Base-by-base conservation (phyloP, 208 protist species). In the Crithidia brevicula region DNA sequence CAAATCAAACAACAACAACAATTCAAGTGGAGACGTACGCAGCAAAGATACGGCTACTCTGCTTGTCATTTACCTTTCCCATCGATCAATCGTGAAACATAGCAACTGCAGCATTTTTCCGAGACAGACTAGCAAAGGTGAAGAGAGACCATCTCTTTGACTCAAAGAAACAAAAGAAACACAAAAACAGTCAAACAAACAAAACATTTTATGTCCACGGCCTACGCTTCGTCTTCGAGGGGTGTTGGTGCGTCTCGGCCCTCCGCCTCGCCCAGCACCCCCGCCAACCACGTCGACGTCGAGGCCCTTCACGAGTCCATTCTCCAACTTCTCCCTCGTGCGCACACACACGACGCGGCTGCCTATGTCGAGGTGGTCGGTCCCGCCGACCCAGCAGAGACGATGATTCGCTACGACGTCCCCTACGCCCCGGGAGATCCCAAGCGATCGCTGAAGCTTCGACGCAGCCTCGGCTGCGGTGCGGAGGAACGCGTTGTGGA, bases 381-480 rank as follows among this genome's bases (percentile, higher is more conserved):
- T 23, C 88, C 91, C 27, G 76, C 83, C 2, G 65, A 91, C 49
- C 68, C 82, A 5, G 47, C 75, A 11, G 46, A 72, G 11, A 85
- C 85, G 16, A 76, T 96, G 16, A 92, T 96, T 27, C 76, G 83
- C 25, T 96, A 94, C 63, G 91, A 94, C 56, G 62, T 86, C 16
- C 91, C 91, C 16, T 93, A 89, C 58, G 86, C 86, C 1, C 86
- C 83, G 1, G 56, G 76, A 9, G 82, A 94, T 58, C 65, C 85
- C 0, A 86, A 82, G 56, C 69, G 82, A 1, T 93, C 91, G 1
- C 59, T 93, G 31, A 72, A 65, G 43, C 72, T 94, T 43, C 83
- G 88, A 28, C 31, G 73, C 34, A 79, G 62, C 4, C 74, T 93
- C 30, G 82, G 74, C 56, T 58, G 13, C 27, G 47, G 33, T 13